These are phyloP conservation scores for Umbilicaria muhlenbergii DNA, from an alignment of 495 filamentous ascomycete species.

Conservation along the genomic window DNA sequence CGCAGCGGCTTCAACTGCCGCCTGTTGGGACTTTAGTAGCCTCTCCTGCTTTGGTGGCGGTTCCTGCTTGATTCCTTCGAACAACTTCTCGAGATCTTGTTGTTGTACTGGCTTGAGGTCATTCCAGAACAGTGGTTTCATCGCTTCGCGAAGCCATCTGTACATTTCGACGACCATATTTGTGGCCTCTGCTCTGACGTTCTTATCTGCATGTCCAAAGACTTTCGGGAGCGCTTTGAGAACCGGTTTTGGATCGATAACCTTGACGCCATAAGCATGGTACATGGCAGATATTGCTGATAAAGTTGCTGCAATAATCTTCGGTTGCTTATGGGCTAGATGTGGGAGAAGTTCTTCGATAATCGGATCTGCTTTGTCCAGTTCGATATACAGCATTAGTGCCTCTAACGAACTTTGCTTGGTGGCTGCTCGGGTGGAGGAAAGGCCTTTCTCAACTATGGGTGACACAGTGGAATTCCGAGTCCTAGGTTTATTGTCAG, in stretches of 20 bases:
- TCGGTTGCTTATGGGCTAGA: constrained; percentile 83
- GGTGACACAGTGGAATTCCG: constrained; percentile 55
- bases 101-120: constrained; percentile 95
- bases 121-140: constrained; percentile 95
- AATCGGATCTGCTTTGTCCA: constrained; percentile 72
- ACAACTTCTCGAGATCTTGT: constrained; percentile 81
- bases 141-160: constrained; percentile 91
- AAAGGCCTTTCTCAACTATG: constrained; percentile 84
- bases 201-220: constrained; percentile 96
- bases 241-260: constrained; percentile 91
- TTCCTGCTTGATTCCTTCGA: constrained; percentile 84
- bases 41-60: constrained; percentile 78
- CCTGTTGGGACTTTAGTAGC: constrained; percentile 78
- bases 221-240: constrained; percentile 80
- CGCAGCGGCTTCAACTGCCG: constrained; percentile 48
- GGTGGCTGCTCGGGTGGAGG: constrained; percentile 70
- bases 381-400: constrained; percentile 73
- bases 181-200: constrained; percentile 88
- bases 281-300: constrained; percentile 68
- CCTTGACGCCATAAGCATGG: constrained; percentile 87
- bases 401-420: constrained; percentile 81
- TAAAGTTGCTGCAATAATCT: constrained; percentile 76
- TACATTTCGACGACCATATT: constrained; percentile 89
- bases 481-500: constrained; percentile 34
- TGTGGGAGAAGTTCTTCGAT: constrained; percentile 82